Base-by-base conservation (phyloP, 2,329 filamentous ascomycete species). In the Phialocephala subalpina region DNA sequence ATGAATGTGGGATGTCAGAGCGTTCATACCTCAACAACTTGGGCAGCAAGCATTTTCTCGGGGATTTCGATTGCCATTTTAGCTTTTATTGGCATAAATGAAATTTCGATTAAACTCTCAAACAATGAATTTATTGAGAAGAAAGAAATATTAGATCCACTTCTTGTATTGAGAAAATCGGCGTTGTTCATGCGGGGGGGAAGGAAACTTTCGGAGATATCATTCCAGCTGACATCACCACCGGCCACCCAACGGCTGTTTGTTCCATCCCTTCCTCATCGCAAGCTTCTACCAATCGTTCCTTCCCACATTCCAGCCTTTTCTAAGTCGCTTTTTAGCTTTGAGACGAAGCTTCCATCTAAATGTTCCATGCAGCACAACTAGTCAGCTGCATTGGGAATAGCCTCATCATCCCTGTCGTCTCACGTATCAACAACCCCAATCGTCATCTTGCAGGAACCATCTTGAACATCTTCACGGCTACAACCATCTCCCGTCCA, bases 31-130 rank as follows among this genome's bases (percentile, higher is more conserved):
- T 82, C 79, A n/a, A 81, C 75, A 18, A 84, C 75, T 70, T 83
- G 82, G 55, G 80, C 78, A 35, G 82, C 82, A 36, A 80, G 77
- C 82, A 84, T 84, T 49, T 74, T 78, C 25, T 79, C 75, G 11
- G 82, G 81, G 38, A 83, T 75, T 33, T 72, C 64, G 36, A 40
- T 18, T 11, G 65, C 42, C 64, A 68, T 69, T 36, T 63, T 70
- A 52, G 20, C 47, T 52, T 45, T 62, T 36, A 11, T 56, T 45
- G 60, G 18, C 29, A 3, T 29, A 16, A 29, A 22, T 29, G 22
- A 33, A 20, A 33, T 7, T 5, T 27, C 16, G 14, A n/a, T n/a
- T 27, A 33, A 11, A 33, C 16, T 18, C 11, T 12, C 11, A 22
- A 22, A 49, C 2, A n/a, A 22, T 47, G 16, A 20, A 22, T 22